A percentile compares a stretch with the other conserved stretches of the same genome.
phyloP scores from a whole-genome alignment of 352 stramenopile species.

The Thalassiosira ordinaria region DNA sequence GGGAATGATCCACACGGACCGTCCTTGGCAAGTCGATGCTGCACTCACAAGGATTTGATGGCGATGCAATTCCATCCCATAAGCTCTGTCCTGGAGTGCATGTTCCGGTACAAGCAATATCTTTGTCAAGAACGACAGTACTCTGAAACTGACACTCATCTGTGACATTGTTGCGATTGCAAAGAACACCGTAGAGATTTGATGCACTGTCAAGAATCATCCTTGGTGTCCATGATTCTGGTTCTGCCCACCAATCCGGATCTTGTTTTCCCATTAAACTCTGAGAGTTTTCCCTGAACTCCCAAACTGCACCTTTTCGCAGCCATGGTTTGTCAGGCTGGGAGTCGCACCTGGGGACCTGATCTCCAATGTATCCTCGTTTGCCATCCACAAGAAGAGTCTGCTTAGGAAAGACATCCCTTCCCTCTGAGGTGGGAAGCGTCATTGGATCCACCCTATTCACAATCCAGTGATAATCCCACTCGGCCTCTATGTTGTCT shows the following conservation, averaged over 20 bases:
- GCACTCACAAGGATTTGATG: slow-evolving; percentile 46
- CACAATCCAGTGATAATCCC: slow-evolving; percentile 8
- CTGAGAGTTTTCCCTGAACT: slow-evolving; percentile 51
- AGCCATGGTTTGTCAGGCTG: slow-evolving; percentile 55
- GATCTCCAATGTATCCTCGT: slow-evolving; percentile 67
- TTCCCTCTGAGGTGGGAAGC: slow-evolving; percentile 36
- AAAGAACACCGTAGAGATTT: slow-evolving; percentile 56
- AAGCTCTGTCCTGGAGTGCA: slow-evolving; percentile 28
- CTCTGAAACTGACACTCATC: slow-evolving; percentile 47
- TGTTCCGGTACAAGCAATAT: slow-evolving; percentile 54
- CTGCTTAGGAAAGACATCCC: slow-evolving; percentile 57
- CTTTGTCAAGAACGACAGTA: slow-evolving; percentile 50
- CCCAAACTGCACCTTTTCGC: slow-evolving; percentile 45
- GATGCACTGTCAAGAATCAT: slow-evolving; percentile 44
- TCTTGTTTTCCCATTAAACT: slow-evolving; percentile 44
- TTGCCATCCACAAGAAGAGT: slow-evolving; percentile 48
- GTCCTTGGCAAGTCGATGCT: slow-evolving; percentile 54
- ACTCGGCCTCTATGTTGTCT: slow-evolving; percentile 41
- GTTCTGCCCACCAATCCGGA: slow-evolving; percentile 40
- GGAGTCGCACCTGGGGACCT: slow-evolving; percentile 59
- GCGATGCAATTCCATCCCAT: slow-evolving; percentile 19
- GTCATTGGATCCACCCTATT: slow-evolving; percentile 73
- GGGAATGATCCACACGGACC: slow-evolving; percentile 50
- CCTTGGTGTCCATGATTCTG: slow-evolving; percentile 34
- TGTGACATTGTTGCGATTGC: slow-evolving; percentile 36